Percentiles rank a stretch among this genome's conserved stretches.
These are phyloP conservation scores for Lipomyces mesembrius DNA, from an alignment of 805 yeast species.

Conservation along the genomic window DNA sequence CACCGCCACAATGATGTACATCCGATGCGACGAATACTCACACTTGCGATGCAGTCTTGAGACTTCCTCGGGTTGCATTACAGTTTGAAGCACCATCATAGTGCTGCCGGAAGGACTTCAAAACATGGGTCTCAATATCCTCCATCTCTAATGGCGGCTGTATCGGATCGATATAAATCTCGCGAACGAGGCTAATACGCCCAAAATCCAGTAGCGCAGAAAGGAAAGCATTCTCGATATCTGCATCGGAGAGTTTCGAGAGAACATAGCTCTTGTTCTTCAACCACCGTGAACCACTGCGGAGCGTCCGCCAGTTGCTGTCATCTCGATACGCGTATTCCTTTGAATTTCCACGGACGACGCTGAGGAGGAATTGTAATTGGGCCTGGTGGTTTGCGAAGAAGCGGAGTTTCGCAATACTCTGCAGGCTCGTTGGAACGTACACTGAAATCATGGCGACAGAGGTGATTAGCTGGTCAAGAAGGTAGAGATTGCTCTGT, in stretches of 20 bases:
- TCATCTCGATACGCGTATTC: constrained; percentile 36
- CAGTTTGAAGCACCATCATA: constrained; percentile 54
- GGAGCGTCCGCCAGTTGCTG: constrained; percentile 33
- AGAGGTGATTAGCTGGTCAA: constrained; percentile 31
- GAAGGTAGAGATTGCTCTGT: constrained; percentile 14
- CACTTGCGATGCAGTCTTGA: constrained; percentile 47
- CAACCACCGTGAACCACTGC: constrained; percentile 33
- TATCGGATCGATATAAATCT: constrained; percentile 24
- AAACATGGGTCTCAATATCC: constrained; percentile 31
- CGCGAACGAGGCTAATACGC: constrained; percentile 39
- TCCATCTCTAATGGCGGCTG: constrained; percentile 26
- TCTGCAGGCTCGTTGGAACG: constrained; percentile 27
- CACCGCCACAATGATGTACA: not conserved
- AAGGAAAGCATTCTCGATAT: constrained; percentile 30
- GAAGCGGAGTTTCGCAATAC: constrained; percentile 27
- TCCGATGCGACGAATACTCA: constrained; percentile 7
- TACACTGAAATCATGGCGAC: constrained; percentile 34
- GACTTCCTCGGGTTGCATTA: constrained; percentile 48
- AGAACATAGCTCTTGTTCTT: constrained; percentile 33
- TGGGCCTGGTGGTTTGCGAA: constrained; percentile 31
- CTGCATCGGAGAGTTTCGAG: constrained; percentile 37
- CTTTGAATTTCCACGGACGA: constrained; percentile 31
- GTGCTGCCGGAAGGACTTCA: constrained; percentile 49
- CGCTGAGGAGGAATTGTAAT: constrained; percentile 27
- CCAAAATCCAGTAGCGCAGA: constrained; percentile 35